Percentiles rank a stretch among this genome's conserved stretches.
phyloP scores from a whole-genome alignment of 441 rosid genomes.

The Codiaeum variegatum region DNA sequence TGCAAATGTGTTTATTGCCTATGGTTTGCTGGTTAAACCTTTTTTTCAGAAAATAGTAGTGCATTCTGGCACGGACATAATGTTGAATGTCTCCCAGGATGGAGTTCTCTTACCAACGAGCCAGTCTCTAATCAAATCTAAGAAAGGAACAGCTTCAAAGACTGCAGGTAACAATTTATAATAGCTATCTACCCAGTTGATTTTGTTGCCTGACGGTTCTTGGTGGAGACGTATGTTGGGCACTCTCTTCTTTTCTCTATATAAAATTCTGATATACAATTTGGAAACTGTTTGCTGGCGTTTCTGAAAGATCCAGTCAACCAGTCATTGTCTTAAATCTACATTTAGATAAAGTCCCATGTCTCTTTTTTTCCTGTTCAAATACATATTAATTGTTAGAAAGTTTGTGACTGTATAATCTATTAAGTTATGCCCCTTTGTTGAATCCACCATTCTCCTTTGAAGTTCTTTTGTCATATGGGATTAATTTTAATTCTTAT shows the following conservation, averaged over 20 bases:
- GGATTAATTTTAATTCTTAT: neutral
- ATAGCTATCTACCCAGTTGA: neutral
- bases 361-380: neutral
- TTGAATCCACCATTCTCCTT: neutral
- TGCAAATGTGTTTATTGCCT: constrained; percentile 58
- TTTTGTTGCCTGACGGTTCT: neutral
- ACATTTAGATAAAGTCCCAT: constrained; percentile 1
- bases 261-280: neutral
- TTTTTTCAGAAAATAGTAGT: constrained; percentile 69
- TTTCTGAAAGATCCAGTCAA: neutral
- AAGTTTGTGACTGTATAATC: neutral
- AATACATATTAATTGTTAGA: neutral
- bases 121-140: constrained; percentile 46
- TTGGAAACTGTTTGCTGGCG: neutral
- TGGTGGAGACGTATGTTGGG: neutral
- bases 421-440: neutral
- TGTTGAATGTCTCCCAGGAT: constrained; percentile 55
- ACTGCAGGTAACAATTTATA: constrained; percentile 45
- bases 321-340: neutral
- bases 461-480: neutral
- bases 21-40: constrained; percentile 76
- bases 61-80: constrained; percentile 58
- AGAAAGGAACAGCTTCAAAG: constrained; percentile 42
- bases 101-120: constrained; percentile 68
- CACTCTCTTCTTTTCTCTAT: neutral